A percentile compares a stretch with the other conserved stretches of the same genome.
Conservation (phyloP, 768 basidiomycete species). For the Psilocybe cubensis region DNA sequence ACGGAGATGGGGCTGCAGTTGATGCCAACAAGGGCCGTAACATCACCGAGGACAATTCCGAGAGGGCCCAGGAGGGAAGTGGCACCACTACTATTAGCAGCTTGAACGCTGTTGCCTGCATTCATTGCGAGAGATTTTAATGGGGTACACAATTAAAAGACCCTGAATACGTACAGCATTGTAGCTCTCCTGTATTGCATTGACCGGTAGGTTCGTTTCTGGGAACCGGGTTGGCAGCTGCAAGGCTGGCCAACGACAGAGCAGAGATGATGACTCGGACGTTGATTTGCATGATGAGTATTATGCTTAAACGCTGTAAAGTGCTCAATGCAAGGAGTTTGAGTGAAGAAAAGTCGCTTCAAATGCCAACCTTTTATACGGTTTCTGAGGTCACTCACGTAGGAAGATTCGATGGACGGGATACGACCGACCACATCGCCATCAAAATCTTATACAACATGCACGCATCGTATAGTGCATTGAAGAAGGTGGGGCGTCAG, state of each 20-base stretch:
- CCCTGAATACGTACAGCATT: background rate
- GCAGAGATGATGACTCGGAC: conserved; percentile 1
- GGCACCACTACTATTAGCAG: background rate
- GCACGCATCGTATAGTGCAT: background rate
- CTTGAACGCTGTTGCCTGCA: conserved; percentile 1
- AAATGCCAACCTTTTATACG: background rate
- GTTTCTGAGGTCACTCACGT: no score
- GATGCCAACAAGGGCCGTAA: background rate
- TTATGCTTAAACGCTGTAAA: background rate
- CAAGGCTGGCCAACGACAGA: conserved; percentile 15
- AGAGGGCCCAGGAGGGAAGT: background rate
- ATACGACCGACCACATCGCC: no score
- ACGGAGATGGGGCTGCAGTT: conserved; percentile 3
- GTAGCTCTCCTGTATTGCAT: background rate
- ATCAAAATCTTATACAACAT: background rate
- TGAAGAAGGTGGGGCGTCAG: background rate
- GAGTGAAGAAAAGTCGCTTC: background rate
- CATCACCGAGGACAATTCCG: background rate
- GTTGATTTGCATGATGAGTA: conserved; percentile 8
- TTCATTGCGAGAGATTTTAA: background rate
- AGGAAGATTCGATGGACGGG: no score
- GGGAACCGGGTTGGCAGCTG: conserved; percentile 13
- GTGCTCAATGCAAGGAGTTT: background rate
- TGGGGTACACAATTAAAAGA: background rate
- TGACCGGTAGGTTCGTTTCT: background rate